Base-by-base conservation (phyloP, 352 stramenopile genomes). In the Globisporangium spiculum region DNA sequence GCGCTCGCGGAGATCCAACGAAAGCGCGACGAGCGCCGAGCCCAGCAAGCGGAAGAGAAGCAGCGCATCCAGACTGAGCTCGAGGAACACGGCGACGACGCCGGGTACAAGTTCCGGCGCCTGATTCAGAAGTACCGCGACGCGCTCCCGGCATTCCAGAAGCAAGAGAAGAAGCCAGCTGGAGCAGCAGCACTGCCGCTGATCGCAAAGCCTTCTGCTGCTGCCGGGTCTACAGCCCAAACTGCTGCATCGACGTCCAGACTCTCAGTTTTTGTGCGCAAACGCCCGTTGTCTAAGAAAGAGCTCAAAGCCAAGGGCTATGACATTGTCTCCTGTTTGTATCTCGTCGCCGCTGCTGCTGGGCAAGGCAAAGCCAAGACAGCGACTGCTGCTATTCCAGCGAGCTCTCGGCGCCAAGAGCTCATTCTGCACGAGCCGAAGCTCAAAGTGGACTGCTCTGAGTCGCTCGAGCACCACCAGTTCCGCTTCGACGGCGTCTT, bases 401-500 rank as follows among this genome's bases (percentile, higher is more conserved):
- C 58, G 36, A 36, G 34, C 12, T 52, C 34, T 9, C 50, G 16
- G 22, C 79, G 80, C 20, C 75, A 74, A 14, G 74, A 89, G 52
- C 77, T 93, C 2, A 59, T 89, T n/a, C 84, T 82, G 38, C 86
- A 93, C 67, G 86, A 92, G 66, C 83, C 83, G 4, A 90, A 92
- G 70, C 71, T 88, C 20, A 88, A 84, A 68, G 83, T 93, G 1
- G 83, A 92, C 63, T 89, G 81, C 67, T 86, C 78, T 6, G 81
- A 89, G 66, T 71, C 82, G 38, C 72, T 92, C 3, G 86, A 92
- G 61, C 84, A 92, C 67, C 86, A 93, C 68, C 27, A 74, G 36
- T 92, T 94, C 67, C 77, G 65, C 22, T 92, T 94, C 68, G 86
- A 92, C 54, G 83, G 84, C 4, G 89, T 97, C 1, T 99, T 99